Evolutionary conservation across 352 stramenopile genomes (phyloP).

Genomic region (Aphanomyces cochlioides): DNA sequence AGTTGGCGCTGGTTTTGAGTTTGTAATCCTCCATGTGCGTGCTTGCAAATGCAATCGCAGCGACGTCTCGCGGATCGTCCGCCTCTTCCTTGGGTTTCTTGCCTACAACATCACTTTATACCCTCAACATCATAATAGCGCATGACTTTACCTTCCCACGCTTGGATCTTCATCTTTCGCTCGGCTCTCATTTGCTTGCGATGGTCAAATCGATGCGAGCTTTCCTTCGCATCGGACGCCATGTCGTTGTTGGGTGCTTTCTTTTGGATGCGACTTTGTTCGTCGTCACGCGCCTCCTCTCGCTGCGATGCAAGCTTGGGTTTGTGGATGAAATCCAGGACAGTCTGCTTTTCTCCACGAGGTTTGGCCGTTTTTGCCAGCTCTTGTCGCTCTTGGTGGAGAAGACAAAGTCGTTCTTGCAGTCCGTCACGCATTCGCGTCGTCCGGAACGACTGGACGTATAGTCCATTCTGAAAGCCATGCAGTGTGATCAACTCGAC

Average conservation of each 20-base stretch:
- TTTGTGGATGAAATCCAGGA: constrained; percentile 59
- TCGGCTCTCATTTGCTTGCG: constrained; percentile 71
- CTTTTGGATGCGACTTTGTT: neutral
- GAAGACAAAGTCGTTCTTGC: constrained; percentile 66
- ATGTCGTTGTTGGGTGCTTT: neutral
- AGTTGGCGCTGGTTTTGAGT: constrained; percentile 81
- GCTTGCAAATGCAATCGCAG: constrained; percentile 83
- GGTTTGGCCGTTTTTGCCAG: neutral
- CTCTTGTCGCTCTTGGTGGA: constrained; percentile 39
- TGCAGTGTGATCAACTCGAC: constrained; percentile 72
- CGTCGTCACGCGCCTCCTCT: neutral
- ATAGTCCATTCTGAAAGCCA: constrained; percentile 59
- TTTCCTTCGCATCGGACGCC: constrained; percentile 20
- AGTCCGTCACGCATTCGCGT: constrained; percentile 64
- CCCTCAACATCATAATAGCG: too few species aligned
- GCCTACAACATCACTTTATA: too few species aligned
- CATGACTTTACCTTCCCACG: too few species aligned
- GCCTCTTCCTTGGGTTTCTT: constrained; percentile 86
- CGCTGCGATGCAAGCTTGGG: neutral
- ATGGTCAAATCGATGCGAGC: constrained; percentile 74
- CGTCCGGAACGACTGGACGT: constrained; percentile 76
- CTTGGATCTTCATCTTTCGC: constrained; percentile 57
- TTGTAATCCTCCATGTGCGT: constrained; percentile 92
- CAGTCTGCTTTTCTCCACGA: constrained; percentile 37
- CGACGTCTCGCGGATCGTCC: constrained; percentile 87